Percentiles rank a stretch among this genome's conserved stretches.
These are phyloP conservation scores for Stephania yunnanensis DNA, from an alignment of 164 flowering plant species.

Conservation along the genomic window DNA sequence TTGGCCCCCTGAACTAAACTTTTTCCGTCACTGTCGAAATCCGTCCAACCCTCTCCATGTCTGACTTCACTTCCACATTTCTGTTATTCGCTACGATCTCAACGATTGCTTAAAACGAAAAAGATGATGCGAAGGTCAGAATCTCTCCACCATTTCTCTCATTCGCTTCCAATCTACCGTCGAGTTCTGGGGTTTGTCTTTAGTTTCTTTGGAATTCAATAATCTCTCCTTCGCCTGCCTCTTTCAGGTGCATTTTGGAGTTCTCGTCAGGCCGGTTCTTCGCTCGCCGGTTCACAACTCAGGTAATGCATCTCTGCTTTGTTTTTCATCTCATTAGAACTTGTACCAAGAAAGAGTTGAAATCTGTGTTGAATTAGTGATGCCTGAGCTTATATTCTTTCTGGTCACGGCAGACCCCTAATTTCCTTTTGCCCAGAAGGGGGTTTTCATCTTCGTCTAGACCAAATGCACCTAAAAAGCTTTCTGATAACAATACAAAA, in stretches of 20 bases:
- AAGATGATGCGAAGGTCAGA: slow-evolving; percentile 22
- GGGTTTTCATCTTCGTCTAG: slow-evolving; percentile 41
- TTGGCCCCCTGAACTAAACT: too few relatives aligned
- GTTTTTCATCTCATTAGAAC: neutral
- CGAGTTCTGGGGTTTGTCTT: neutral
- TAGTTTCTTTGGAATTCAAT: neutral
- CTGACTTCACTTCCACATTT: neutral
- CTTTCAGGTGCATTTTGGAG: slow-evolving; percentile 38
- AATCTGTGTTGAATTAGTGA: neutral
- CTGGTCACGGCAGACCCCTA: slow-evolving; percentile 30
- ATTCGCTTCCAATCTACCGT: neutral
- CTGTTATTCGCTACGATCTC: neutral
- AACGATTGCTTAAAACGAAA: neutral
- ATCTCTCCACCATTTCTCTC: neutral
- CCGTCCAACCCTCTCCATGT: neutral
- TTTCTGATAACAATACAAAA: slow-evolving; percentile 27
- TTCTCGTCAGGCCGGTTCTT: slow-evolving; percentile 26
- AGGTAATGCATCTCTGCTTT: slow-evolving; percentile 27
- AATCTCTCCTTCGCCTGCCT: neutral
- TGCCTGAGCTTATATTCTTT: neutral
- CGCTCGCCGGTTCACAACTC: slow-evolving; percentile 27
- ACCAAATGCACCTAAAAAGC: slow-evolving; percentile 23
- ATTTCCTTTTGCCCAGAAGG: slow-evolving; percentile 40
- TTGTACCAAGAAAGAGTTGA: neutral
- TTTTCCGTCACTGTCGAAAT: neutral